A percentile compares a stretch with the other conserved stretches of the same genome.
These are phyloP conservation scores for Dichotomopilus funicola DNA, from an alignment of 2,329 filamentous ascomycete genomes.

Conservation along the genomic window DNA sequence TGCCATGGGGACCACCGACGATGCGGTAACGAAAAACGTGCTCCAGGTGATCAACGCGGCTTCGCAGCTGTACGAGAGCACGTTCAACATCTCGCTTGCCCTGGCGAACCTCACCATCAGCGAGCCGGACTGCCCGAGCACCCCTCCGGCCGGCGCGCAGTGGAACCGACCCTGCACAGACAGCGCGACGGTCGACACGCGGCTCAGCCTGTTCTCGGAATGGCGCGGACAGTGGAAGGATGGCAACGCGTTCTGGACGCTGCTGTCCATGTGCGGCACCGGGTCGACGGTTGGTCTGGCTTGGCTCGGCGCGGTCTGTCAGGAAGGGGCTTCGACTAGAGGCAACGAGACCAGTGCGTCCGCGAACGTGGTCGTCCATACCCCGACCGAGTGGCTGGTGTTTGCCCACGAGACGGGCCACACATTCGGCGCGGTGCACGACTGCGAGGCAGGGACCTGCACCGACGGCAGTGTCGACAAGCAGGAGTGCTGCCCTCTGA, in stretches of 20 bases:
- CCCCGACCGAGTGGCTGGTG: constrained; percentile 84
- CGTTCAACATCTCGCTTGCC: constrained; percentile 92
- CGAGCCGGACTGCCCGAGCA: constrained; percentile 65
- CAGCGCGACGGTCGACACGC: constrained; percentile 60
- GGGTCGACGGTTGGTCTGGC: constrained; percentile 82
- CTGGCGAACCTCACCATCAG: constrained; percentile 79
- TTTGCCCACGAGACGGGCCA: constrained; percentile 92
- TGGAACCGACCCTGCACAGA: constrained; percentile 78
- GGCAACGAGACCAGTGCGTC: constrained; percentile 69
- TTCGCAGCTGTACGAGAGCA: constrained; percentile 78
- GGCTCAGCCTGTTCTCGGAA: constrained; percentile 78
- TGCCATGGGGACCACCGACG: constrained; percentile 58
- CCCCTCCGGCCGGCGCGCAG: constrained; percentile 57
- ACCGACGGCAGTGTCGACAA: constrained; percentile 45
- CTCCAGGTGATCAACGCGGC: constrained; percentile 80
- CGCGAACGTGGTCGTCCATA: constrained; percentile 83
- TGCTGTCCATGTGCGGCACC: constrained; percentile 76
- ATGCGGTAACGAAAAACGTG: constrained; percentile 64
- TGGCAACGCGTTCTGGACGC: constrained; percentile 86
- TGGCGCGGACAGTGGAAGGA: constrained; percentile 79
- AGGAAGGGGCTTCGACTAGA: constrained; percentile 49
- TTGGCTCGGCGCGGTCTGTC: constrained; percentile 86
- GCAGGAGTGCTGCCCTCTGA: constrained; percentile 74
- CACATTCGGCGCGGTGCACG: constrained; percentile 93
- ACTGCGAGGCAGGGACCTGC: constrained; percentile 70